Evolutionary conservation across 805 yeast species (phyloP).

Genomic region (Kodamaea hsintzibuensis): DNA sequence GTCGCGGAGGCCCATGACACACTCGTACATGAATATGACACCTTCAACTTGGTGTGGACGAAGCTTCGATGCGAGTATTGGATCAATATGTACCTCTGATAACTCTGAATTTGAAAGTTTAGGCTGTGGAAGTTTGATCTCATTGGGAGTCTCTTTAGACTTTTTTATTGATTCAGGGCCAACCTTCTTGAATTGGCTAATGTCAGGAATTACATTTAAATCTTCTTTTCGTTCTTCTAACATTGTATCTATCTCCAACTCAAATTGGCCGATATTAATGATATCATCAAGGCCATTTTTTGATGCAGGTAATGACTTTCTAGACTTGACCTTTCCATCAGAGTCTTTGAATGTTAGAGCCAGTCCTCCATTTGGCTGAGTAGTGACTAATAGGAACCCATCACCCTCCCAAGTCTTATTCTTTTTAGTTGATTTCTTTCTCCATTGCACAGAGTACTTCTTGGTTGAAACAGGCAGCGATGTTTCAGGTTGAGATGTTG

Average conservation of each 20-base stretch:
- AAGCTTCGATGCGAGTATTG: conserved; percentile 50
- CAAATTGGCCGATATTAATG: conserved; percentile 56
- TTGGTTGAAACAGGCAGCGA: background rate
- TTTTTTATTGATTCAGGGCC: background rate
- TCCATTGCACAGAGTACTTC: conserved; percentile 49
- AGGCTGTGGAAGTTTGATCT: background rate
- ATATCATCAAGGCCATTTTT: conserved; percentile 22
- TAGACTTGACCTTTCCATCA: conserved; percentile 10
- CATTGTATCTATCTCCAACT: conserved; percentile 55
- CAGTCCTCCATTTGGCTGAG: background rate
- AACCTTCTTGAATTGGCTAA: background rate
- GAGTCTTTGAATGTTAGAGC: conserved; percentile 11
- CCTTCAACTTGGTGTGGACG: conserved; percentile 90
- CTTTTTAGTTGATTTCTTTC: conserved; percentile 74
- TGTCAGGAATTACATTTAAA: too few relatives aligned
- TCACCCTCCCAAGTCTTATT: conserved; percentile 96
- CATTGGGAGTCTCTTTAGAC: background rate
- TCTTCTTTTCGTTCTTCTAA: background rate
- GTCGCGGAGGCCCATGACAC: conserved; percentile 69
- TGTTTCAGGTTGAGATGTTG: background rate
- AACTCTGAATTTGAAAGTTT: background rate
- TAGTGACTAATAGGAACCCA: conserved; percentile 51
- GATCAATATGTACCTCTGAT: conserved; percentile 46
- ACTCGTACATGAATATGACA: conserved; percentile 75
- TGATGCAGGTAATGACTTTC: conserved; percentile 9